Evolutionary conservation across 805 yeast species (phyloP), one percentile per base, ranked within the genome.

Genomic region (Saccharomycopsis fodiens): DNA sequence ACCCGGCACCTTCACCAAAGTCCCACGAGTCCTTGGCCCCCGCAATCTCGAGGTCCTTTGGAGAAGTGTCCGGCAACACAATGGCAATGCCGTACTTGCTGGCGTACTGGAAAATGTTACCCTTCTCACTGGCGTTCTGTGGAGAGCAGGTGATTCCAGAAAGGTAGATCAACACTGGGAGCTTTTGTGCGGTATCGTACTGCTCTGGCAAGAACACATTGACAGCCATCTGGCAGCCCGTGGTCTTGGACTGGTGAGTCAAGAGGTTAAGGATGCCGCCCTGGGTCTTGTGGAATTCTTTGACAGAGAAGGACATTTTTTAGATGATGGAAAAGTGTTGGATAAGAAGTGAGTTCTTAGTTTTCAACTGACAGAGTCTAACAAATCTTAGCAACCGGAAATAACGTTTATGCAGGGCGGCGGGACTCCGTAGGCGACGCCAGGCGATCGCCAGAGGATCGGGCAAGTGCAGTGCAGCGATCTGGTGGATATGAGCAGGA

Each of bases 41-140:
- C 27, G 74, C 79, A 48, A 82, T 70, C 41, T 69, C 70, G 12
- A 82, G 78, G 13, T 94, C 96, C 54, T 97, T 77, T 45, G 98
- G 97, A 6, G 97, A 89, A 3, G 98, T 93, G 64, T 91, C 98
- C 16, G 98, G 97, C 63, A 84, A 89, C 1, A 91, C 87, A 15
- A 91, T 66, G 0, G 95, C 95, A 61, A 91, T 81, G 3, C 94
- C 94, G 57, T 79, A 78, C 58, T 83, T 73, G 53, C 80, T 76
- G 5, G 95, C 95, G 59, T 80, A 82, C 46, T 79, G 75, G 56
- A 82, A 91, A 69, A 89, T 74, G 55, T 81, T 85, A 1, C 96
- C 95, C 72, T 93, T 93, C 61, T 93, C 97, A 7, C 89, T 72
- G 45, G 94, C 95, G 60, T 89, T 93, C 66, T 85, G 79, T 40